Evolutionary conservation across 495 filamentous ascomycete species (phyloP).

Genomic region (Penicillium pancosmium): DNA sequence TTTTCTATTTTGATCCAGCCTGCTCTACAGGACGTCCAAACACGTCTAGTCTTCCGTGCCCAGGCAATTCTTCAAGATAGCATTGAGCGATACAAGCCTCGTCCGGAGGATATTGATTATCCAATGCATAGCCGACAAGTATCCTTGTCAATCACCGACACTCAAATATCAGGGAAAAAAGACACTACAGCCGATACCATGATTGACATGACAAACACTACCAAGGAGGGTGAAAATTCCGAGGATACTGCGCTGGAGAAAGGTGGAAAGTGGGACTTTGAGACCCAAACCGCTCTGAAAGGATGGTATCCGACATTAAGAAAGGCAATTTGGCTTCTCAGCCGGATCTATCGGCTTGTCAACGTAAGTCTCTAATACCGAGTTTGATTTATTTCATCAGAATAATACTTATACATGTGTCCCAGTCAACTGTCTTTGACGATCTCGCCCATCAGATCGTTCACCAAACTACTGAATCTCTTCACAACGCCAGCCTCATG

Average conservation of each 20-base stretch:
- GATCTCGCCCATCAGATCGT: slow-evolving; percentile 79
- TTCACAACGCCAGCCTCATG: slow-evolving; percentile 52
- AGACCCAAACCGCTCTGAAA: slow-evolving; percentile 50
- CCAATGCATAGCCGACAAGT: slow-evolving; percentile 53
- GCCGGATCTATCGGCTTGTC: slow-evolving; percentile 80
- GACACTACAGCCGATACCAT: slow-evolving; percentile 42
- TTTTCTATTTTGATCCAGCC: slow-evolving; percentile 69
- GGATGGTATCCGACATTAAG: slow-evolving; percentile 71
- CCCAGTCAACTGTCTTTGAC: slow-evolving; percentile 70
- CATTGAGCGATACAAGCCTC: slow-evolving; percentile 70
- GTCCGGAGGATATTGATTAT: slow-evolving; percentile 70
- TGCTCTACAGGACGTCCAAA: slow-evolving; percentile 74
- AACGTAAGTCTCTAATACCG: slow-evolving; percentile 49
- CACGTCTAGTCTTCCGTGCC: slow-evolving; percentile 71
- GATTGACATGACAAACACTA: slow-evolving; percentile 53
- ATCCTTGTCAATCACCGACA: slow-evolving; percentile 51
- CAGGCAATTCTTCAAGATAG: slow-evolving; percentile 67
- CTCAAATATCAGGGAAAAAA: slow-evolving; percentile 51
- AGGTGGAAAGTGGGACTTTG: slow-evolving; percentile 56
- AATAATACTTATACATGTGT: slow-evolving; percentile 11
- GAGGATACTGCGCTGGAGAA: slow-evolving; percentile 46
- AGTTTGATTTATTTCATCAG: slow-evolving; percentile 18
- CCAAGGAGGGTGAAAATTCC: slow-evolving; percentile 55
- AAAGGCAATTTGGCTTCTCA: slow-evolving; percentile 80
- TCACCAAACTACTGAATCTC: slow-evolving; percentile 70